Base-by-base conservation (phyloP, 306 rosid species). In the Rubus parviflorus region DNA sequence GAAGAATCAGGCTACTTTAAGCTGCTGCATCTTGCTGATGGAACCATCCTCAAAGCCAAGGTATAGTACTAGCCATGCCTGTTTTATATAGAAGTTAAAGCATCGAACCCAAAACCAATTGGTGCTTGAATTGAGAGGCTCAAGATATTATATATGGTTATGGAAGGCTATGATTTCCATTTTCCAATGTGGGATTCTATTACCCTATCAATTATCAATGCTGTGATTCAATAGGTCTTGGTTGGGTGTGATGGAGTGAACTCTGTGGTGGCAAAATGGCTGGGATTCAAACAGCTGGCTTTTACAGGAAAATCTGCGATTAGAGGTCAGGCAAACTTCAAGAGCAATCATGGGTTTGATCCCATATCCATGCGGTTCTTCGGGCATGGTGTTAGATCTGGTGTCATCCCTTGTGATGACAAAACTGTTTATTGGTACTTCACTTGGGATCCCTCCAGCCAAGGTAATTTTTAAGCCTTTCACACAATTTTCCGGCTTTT, bases 11-110 rank as follows among this genome's bases (percentile, higher is more conserved):
- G 83, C 42, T 77, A 73, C 45, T 76, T 51, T 20, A 92, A 89
- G 79, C 70, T 85, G 13, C 4, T 87, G 15, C 93, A 90, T 74
- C 91, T 92, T 67, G 79, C 78, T 54, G 90, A 92, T 87, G 93
- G 91, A 76, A 81, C 88, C 4, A 48, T 71, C 54, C 71, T 90
- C 48, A 81, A 83, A 81, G 83, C 92, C 41, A 87, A 88, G 93
- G 92, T 85, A 83, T 30, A 30, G 35, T 30, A 30, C 35, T 30
- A 30, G 2, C 2, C 35, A 30, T 30, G 35, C 35, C 35, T 30
- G 35, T 30, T 30, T 30, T 30, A 30, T 30, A 30, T 30, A 30
- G 35, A 30, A 30, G 35, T 30, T 30, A 30, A 2, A 30, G 35
- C 35, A 30, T 30, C 35, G 35, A 30, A 30, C 2, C 35, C 35